phyloP scores from a whole-genome alignment of 1,284 basidiomycete genomes.

The Irpex sp. region DNA sequence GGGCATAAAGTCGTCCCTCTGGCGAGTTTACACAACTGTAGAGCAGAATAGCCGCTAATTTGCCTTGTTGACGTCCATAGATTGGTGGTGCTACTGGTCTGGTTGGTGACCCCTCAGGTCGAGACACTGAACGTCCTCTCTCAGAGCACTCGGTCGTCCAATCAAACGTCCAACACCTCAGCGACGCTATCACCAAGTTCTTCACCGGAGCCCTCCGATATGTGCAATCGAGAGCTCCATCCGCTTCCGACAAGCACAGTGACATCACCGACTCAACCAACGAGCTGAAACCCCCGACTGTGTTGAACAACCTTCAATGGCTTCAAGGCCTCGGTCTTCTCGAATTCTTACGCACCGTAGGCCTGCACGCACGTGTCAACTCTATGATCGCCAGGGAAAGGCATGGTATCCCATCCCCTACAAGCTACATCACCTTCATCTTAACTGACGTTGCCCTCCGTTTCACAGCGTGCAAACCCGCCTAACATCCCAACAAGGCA shows the following conservation, averaged over 20 bases:
- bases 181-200: conserved; percentile 65
- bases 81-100: conserved; percentile 95
- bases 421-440: neutral
- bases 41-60: too few species aligned
- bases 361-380: conserved; percentile 80
- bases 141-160: conserved; percentile 60
- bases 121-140: conserved; percentile 77
- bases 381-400: conserved; percentile 92
- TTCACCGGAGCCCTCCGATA: conserved; percentile 68
- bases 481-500: conserved; percentile 72
- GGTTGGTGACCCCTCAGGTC: conserved; percentile 96
- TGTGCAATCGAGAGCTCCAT: conserved; percentile 34
- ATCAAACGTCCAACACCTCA: conserved; percentile 68
- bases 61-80: conserved; percentile 35
- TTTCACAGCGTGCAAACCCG: conserved; percentile 79
- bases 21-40: conserved; percentile 9
- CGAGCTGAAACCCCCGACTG: conserved; percentile 31
- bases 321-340: conserved; percentile 70
- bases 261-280: neutral
- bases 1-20: conserved; percentile 84
- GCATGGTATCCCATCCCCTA: conserved; percentile 36
- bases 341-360: conserved; percentile 83
- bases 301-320: conserved; percentile 90
- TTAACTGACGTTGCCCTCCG: neutral
- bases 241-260: conserved; percentile 9